phyloP scores from a whole-genome alignment of 2,329 filamentous ascomycete genomes.

The Chaetomiaceae sp. region DNA sequence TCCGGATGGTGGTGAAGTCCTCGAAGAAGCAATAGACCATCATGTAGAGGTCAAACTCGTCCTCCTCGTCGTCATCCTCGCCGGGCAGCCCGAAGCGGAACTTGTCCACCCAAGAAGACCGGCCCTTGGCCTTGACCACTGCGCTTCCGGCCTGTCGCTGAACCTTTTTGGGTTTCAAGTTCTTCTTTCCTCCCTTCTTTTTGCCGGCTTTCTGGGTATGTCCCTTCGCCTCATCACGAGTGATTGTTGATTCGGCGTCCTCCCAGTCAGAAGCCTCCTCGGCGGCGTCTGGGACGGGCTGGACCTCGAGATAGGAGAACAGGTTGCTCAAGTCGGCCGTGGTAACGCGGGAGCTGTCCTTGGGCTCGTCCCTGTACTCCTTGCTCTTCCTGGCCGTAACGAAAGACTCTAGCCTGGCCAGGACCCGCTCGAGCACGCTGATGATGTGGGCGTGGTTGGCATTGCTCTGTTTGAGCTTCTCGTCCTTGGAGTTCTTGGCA shows the following conservation, averaged over 20 bases:
- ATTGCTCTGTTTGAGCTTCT: constrained; percentile 25
- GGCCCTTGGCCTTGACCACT: constrained; percentile 1
- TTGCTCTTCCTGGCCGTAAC: constrained; percentile 8
- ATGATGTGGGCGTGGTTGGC: constrained; percentile 28
- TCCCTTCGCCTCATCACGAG: not conserved
- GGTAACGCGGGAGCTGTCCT: constrained; percentile 8
- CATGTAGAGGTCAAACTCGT: constrained; percentile 32
- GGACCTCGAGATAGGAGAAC: constrained; percentile 28
- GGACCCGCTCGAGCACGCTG: constrained; percentile 27
- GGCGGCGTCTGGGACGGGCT: constrained; percentile 17
- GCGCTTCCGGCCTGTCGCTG: constrained; percentile 11
- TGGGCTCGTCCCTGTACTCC: not conserved
- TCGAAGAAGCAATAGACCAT: constrained; percentile 35
- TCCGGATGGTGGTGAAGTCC: constrained; percentile 32
- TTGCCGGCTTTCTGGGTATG: constrained; percentile 10
- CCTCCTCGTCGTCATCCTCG: constrained; percentile 23
- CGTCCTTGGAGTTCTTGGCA: constrained; percentile 19
- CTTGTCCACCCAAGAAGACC: constrained; percentile 24
- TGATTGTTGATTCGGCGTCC: not conserved
- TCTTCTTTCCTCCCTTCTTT: constrained; percentile 19
- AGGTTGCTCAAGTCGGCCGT: constrained; percentile 28
- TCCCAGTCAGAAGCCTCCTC: constrained; percentile 1
- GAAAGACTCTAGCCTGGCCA: constrained; percentile 25
- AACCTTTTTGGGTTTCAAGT: constrained; percentile 5
- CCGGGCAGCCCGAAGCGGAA: constrained; percentile 22